Evolutionary conservation across 148 eudicot genomes (phyloP).

Genomic region (Dianthus caryophyllus): DNA sequence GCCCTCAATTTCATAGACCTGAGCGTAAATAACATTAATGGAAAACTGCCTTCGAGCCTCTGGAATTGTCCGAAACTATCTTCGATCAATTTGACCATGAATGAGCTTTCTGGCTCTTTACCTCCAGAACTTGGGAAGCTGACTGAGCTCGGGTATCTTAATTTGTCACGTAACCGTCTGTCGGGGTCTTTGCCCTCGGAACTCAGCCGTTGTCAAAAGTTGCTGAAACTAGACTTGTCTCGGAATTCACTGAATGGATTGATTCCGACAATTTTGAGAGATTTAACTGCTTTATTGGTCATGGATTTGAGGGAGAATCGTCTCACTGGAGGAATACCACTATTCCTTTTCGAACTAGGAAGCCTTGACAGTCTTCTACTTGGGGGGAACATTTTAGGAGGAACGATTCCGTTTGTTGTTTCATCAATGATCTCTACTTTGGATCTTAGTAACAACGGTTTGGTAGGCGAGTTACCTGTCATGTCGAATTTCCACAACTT

Average conservation of each 20-base stretch:
- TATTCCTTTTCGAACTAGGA: constrained; percentile 37
- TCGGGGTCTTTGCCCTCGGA: constrained; percentile 58
- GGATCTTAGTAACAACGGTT: constrained; percentile 53
- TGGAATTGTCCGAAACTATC: constrained; percentile 38
- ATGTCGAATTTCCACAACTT: constrained; percentile 37
- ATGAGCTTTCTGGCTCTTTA: constrained; percentile 50
- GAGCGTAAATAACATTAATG: constrained; percentile 48
- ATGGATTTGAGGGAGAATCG: constrained; percentile 53
- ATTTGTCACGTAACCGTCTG: constrained; percentile 53
- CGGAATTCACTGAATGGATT: constrained; percentile 53
- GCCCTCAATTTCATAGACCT: constrained; percentile 43
- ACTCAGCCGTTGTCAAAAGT: constrained; percentile 38
- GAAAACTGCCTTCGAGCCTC: constrained; percentile 51
- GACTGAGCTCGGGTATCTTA: constrained; percentile 37
- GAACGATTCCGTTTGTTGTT: constrained; percentile 50
- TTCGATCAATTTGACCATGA: constrained; percentile 46
- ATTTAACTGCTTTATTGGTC: constrained; percentile 33
- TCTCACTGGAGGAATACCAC: constrained; percentile 56
- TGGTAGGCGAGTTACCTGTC: constrained; percentile 48
- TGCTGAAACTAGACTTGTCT: constrained; percentile 42
- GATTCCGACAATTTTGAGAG: constrained; percentile 43
- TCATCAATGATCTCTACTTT: constrained; percentile 29
- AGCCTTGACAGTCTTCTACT: constrained; percentile 47
- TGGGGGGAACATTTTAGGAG: constrained; percentile 56
- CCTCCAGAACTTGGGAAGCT: constrained; percentile 56